phyloP scores from a whole-genome alignment of 176 grass and related monocot genomes.

The Triticum urartu region DNA sequence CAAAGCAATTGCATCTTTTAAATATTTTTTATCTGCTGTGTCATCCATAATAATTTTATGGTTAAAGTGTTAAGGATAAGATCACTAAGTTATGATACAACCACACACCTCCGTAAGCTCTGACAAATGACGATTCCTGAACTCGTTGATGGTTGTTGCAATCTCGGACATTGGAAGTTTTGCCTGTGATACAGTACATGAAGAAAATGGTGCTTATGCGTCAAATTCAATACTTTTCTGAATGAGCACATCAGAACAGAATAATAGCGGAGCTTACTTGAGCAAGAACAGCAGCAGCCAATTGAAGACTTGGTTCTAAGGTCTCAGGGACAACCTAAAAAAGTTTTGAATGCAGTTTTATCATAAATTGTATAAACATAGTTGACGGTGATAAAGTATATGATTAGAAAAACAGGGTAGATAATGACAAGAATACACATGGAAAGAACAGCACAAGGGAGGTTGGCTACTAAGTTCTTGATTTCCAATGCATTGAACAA shows the following conservation, averaged over 20 bases:
- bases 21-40: neutral
- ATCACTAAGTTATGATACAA: neutral
- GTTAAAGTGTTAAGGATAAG: neutral
- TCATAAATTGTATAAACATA: neutral
- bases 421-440: neutral
- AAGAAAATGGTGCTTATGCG: constrained; percentile 1
- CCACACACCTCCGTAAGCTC: constrained; percentile 84
- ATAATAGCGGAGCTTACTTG: constrained; percentile 52
- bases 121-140: constrained; percentile 88
- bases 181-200: constrained; percentile 42
- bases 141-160: constrained; percentile 87
- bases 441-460: neutral
- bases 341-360: neutral
- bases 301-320: constrained; percentile 97
- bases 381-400: constrained; percentile 1
- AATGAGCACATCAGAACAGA: constrained; percentile 1
- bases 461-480: neutral
- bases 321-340: constrained; percentile 97
- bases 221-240: constrained; percentile 12
- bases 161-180: constrained; percentile 97
- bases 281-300: constrained; percentile 96
- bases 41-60: neutral
- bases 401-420: neutral
- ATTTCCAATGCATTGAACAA: neutral
- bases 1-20: neutral